phyloP scores from a whole-genome alignment of 768 basidiomycete genomes.

The Paxillus rubicundulus region DNA sequence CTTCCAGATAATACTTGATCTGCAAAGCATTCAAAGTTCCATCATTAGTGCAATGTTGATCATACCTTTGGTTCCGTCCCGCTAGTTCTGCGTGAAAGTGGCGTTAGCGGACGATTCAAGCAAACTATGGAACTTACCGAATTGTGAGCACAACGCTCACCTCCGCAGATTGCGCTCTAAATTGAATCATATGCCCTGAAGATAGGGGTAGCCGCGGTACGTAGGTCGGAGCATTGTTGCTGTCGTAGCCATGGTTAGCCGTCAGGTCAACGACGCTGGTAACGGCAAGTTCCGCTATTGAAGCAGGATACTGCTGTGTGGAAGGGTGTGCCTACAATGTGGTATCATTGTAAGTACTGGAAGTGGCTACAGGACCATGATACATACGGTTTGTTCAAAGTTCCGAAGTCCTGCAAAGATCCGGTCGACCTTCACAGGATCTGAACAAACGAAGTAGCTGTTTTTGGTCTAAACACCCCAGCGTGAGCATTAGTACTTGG shows the following conservation, averaged over 20 bases:
- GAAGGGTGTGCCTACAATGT: conserved; percentile 17
- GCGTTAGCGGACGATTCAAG: not conserved
- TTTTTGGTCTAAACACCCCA: conserved; percentile 61
- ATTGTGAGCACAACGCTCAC: conserved; percentile 65
- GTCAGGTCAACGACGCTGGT: conserved; percentile 74
- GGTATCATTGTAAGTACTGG: not conserved
- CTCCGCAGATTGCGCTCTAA: conserved; percentile 48
- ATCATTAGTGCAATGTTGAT: not conserved
- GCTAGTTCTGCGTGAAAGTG: conserved; percentile 55
- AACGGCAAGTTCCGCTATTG: conserved; percentile 59
- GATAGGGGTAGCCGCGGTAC: conserved; percentile 66
- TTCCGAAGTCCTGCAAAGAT: conserved; percentile 70
- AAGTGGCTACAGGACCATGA: not conserved
- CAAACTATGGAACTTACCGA: conserved; percentile 43
- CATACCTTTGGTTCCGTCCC: conserved; percentile 87
- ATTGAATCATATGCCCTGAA: conserved; percentile 84
- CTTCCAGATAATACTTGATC: conserved; percentile 93
- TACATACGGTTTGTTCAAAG: conserved; percentile 42
- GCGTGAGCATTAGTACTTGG: not conserved
- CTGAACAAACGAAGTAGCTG: conserved; percentile 76
- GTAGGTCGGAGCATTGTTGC: conserved; percentile 63
- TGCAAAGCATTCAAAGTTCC: conserved; percentile 12
- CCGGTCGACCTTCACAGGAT: conserved; percentile 58
- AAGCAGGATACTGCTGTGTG: conserved; percentile 50
- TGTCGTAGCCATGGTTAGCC: conserved; percentile 61